Evolutionary conservation across 1,139 yeast species (phyloP), one percentile per base, ranked within the genome.

Genomic region (Keqinozyma sinolaborantium): DNA sequence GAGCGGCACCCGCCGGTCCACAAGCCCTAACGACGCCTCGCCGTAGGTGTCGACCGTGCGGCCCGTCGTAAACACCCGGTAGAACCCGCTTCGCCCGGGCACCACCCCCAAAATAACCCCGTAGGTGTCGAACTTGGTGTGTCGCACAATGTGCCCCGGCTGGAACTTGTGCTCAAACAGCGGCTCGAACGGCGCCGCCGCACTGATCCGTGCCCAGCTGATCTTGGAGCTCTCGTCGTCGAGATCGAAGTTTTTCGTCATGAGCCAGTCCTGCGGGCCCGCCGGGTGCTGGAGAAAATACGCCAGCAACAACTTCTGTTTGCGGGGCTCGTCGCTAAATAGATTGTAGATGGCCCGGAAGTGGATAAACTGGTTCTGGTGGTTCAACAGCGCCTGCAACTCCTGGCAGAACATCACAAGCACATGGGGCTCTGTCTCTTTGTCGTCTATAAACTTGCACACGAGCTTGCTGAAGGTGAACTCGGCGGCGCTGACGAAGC

Each of bases 111-210:
- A 25, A 11, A 51, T 34, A 14, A 52, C 32, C 0, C 52, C 55
- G 18, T 34, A 32, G 4, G 35, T 33, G 15, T 35, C 31, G 21
- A 41, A 48, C 31, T 47, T 47, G 0, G 29, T 30, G 29, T 51
- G 51, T 14, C 31, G 31, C 2, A 52, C 38, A 8, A 52, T 32
- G n/a, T n/a, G n/a, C n/a, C n/a, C n/a, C n/a, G n/a, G n/a, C n/a
- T n/a, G n/a, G n/a, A n/a, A n/a, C n/a, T n/a, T n/a, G n/a, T n/a
- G n/a, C n/a, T n/a, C n/a, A n/a, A n/a, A n/a, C n/a, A n/a, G n/a
- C n/a, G n/a, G n/a, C n/a, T n/a, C n/a, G n/a, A n/a, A n/a, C n/a
- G n/a, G n/a, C n/a, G n/a, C n/a, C n/a, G n/a, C n/a, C n/a, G n/a
- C n/a, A n/a, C n/a, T n/a, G n/a, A n/a, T n/a, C n/a, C n/a, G n/a